A percentile compares a stretch with the other conserved stretches of the same genome.
Conservation (phyloP, 1,284 basidiomycete species). For the Earliella scabrosa region DNA sequence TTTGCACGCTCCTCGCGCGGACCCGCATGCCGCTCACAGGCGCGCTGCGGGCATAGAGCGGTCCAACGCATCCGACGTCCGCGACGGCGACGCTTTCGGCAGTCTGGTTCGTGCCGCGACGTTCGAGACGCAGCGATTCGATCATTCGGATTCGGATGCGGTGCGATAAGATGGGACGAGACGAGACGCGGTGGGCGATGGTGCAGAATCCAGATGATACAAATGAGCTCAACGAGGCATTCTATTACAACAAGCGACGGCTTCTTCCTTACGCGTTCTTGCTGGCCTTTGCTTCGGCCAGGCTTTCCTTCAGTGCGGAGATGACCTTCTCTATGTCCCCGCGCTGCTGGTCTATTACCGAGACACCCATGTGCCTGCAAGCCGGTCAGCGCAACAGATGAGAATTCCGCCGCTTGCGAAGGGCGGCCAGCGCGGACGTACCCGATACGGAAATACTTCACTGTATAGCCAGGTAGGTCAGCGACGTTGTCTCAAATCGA, state of each 20-base stretch:
- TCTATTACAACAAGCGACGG: conserved; percentile 24
- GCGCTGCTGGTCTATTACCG: conserved; percentile 70
- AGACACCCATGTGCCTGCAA: conserved; percentile 87
- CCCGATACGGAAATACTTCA: conserved; percentile 85
- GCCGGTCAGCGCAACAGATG: neutral
- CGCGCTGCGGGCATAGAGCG: conserved; percentile 29
- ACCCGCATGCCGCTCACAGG: conserved; percentile 13
- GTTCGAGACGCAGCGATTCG: no score
- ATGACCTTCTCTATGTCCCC: conserved; percentile 83
- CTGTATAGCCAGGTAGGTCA: conserved; percentile 40
- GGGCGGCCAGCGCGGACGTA: no score
- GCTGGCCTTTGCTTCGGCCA: conserved; percentile 54
- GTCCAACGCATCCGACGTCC: conserved; percentile 7
- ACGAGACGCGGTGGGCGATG: neutral
- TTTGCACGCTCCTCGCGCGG: neutral
- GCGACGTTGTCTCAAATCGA: neutral
- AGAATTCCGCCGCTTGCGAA: no score
- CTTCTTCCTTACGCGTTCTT: conserved; percentile 36
- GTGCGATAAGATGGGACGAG: neutral
- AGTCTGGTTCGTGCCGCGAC: neutral
- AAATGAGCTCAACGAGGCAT: conserved; percentile 19
- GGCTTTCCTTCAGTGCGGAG: conserved; percentile 62
- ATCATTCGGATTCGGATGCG: no score
- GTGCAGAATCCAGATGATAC: neutral
- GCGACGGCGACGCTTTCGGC: neutral